Evolutionary conservation across 495 filamentous ascomycete species (phyloP).

Genomic region (Aspergillus steynii): DNA sequence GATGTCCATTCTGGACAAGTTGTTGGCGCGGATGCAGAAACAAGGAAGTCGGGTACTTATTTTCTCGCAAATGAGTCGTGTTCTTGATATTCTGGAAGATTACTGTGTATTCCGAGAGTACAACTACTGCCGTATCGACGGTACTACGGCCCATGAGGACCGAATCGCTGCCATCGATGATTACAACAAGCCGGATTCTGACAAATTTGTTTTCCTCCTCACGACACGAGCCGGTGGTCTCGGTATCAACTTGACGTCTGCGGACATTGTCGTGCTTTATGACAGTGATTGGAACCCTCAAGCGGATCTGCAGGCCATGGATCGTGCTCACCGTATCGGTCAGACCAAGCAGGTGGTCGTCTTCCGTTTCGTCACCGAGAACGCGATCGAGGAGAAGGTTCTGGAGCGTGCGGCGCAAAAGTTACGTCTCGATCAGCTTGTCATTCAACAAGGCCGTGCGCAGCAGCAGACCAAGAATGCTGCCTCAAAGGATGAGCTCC

Average conservation of each 20-base stretch:
- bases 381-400: slow-evolving; percentile 98
- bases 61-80: slow-evolving; percentile 98
- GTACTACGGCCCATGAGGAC: slow-evolving; percentile 95
- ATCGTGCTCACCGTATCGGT: slow-evolving; percentile 95
- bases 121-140: slow-evolving; percentile 97
- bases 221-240: slow-evolving; percentile 95
- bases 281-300: slow-evolving; percentile 99
- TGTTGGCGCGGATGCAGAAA: slow-evolving; percentile 77
- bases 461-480: slow-evolving; percentile 85
- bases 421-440: slow-evolving; percentile 94
- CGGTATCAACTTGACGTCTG: slow-evolving; percentile 96
- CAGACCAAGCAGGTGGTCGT: slow-evolving; percentile 98
- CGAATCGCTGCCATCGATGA: slow-evolving; percentile 97
- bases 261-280: slow-evolving; percentile 97
- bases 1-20: slow-evolving; percentile 95
- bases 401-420: slow-evolving; percentile 97
- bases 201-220: slow-evolving; percentile 97
- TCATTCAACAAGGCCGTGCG: slow-evolving; percentile 97
- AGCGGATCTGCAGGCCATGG: slow-evolving; percentile 98
- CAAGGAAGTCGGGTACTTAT: slow-evolving; percentile 93
- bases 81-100: slow-evolving; percentile 96
- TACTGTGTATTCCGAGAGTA: slow-evolving; percentile 95
- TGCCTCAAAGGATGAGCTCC: slow-evolving; percentile 91
- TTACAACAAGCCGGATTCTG: slow-evolving; percentile 92
- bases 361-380: slow-evolving; percentile 95